phyloP scores from a whole-genome alignment of 768 basidiomycete species.

The Pleurotus eryngii region DNA sequence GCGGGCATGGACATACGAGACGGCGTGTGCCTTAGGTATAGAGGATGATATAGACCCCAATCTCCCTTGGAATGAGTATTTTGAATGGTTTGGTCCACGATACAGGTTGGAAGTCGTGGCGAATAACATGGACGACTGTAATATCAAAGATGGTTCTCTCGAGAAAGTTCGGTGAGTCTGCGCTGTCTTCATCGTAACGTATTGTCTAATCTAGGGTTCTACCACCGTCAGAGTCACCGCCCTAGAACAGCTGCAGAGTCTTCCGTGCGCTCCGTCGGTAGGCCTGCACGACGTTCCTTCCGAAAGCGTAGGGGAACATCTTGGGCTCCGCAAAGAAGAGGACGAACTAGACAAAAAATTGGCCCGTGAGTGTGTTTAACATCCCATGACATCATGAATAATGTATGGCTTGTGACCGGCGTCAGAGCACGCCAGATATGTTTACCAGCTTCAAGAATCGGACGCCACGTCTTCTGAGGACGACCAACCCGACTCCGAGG shows the following conservation, averaged over 20 bases:
- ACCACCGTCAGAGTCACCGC: conserved; percentile 28
- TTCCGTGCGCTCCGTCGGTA: conserved; percentile 74
- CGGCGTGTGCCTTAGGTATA: conserved; percentile 88
- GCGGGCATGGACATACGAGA: conserved; percentile 97
- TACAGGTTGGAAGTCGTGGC: conserved; percentile 88
- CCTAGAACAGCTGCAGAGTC: conserved; percentile 41
- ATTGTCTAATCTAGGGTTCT: neutral
- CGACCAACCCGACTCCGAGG: conserved; percentile 33
- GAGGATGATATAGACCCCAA: conserved; percentile 75
- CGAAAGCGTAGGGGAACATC: conserved; percentile 60
- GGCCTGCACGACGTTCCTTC: conserved; percentile 81
- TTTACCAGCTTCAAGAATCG: conserved; percentile 56
- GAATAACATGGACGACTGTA: conserved; percentile 95
- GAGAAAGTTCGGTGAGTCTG: conserved; percentile 69
- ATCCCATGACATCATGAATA: neutral
- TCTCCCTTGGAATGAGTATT: conserved; percentile 84
- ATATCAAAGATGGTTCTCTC: conserved; percentile 74
- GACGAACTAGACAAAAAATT: conserved; percentile 68
- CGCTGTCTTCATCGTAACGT: neutral
- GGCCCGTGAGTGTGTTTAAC: conserved; percentile 51
- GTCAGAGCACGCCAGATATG: conserved; percentile 63
- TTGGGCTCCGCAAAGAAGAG: conserved; percentile 52
- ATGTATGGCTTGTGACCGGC: neutral
- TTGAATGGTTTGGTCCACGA: conserved; percentile 97
- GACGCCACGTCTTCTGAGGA: conserved; percentile 46